Percentiles rank a stretch among this genome's conserved stretches.
Conservation (phyloP, 2,329 filamentous ascomycete genomes). For the Stachybotrys elegans region DNA sequence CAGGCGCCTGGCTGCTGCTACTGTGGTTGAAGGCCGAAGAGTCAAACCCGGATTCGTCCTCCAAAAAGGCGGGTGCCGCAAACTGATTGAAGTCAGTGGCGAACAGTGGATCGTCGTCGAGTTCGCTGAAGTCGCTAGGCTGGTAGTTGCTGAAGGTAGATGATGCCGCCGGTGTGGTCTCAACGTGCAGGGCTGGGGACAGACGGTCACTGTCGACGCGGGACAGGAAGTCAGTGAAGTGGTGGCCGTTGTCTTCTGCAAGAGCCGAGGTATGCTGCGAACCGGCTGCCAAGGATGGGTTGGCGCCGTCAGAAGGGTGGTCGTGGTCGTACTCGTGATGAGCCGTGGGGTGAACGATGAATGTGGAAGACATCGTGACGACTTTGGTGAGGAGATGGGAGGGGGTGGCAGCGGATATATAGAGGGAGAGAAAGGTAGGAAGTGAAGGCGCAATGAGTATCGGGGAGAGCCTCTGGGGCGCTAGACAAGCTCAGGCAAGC, state of each 20-base stretch:
- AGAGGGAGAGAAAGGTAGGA: too few relatives aligned
- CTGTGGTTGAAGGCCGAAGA: slow-evolving; percentile 13
- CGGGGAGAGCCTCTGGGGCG: too few relatives aligned
- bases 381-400: slow-evolving; percentile 13
- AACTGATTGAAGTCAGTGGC: slow-evolving; percentile 42
- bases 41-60: slow-evolving; percentile 22
- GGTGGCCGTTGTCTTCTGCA: slow-evolving; percentile 29
- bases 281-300: slow-evolving; percentile 18
- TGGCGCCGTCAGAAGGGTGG: slow-evolving; percentile 25
- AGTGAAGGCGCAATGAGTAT: too few relatives aligned
- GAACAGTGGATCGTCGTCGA: slow-evolving; percentile 46
- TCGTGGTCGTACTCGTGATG: slow-evolving; percentile 17
- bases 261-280: slow-evolving; percentile 22
- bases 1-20: slow-evolving; percentile 8
- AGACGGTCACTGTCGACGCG: slow-evolving; percentile 25
- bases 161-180: slow-evolving; percentile 46
- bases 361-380: slow-evolving; percentile 39
- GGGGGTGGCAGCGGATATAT: slow-evolving; percentile 28
- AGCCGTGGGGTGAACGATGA: slow-evolving; percentile 35
- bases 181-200: slow-evolving; percentile 23
- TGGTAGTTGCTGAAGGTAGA: slow-evolving; percentile 42
- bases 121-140: slow-evolving; percentile 43
- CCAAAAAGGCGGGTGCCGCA: slow-evolving; percentile 41
- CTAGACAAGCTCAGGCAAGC: too few relatives aligned
- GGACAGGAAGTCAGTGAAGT: slow-evolving; percentile 40